Conservation (phyloP, 768 basidiomycete genomes). For the Filobasidium floriforme region DNA sequence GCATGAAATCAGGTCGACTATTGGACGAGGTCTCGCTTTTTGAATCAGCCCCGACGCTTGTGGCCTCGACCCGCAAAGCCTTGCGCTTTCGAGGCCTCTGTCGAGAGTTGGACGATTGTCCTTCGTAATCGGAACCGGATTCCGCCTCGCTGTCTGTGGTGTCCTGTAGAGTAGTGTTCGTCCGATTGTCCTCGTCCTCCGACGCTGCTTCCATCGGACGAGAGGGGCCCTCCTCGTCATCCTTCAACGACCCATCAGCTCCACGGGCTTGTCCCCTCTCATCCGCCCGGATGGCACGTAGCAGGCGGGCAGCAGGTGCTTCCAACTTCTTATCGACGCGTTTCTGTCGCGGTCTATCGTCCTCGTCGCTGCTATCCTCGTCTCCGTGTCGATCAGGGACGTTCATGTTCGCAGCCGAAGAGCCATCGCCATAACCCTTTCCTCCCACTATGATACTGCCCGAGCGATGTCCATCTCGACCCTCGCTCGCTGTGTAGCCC, state of each 20-base stretch:
- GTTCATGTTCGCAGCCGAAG: neutral
- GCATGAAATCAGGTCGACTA: conserved; percentile 4
- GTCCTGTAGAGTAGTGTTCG: conserved; percentile 9
- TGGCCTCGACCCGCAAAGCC: neutral
- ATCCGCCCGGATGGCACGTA: too few relatives aligned
- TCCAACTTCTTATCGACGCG: conserved; percentile 14
- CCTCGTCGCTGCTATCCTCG: conserved; percentile 1
- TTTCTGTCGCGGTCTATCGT: conserved; percentile 2
- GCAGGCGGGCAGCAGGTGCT: neutral
- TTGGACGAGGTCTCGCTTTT: neutral
- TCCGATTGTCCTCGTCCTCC: neutral
- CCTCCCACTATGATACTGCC: conserved; percentile 25
- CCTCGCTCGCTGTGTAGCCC: neutral
- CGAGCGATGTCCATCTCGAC: conserved; percentile 10
- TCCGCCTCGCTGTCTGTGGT: conserved; percentile 1
- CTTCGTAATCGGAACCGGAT: conserved; percentile 1
- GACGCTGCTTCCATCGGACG: conserved; percentile 5
- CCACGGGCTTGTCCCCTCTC: neutral
- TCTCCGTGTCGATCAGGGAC: neutral
- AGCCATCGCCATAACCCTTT: conserved; percentile 19
- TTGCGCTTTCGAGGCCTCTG: neutral
- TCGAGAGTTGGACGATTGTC: neutral
- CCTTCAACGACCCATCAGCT: neutral
- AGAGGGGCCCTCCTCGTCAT: neutral
- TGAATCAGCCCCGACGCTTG: neutral